Evolutionary conservation across 805 yeast genomes (phyloP), one percentile per base, ranked within the genome.

Genomic region (Scheffersomyces spartinae): DNA sequence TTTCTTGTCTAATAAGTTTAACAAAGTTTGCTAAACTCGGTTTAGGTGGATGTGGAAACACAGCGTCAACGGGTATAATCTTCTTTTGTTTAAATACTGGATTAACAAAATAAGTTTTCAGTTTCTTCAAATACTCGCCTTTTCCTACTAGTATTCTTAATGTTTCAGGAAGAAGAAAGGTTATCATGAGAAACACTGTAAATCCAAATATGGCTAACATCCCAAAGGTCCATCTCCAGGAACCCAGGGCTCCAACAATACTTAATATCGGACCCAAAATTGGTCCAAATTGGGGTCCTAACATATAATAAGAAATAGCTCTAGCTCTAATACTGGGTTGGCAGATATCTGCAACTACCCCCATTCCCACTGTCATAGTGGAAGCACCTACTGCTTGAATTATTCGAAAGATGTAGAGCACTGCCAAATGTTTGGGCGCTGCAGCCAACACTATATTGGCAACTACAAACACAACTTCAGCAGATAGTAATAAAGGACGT

Each of bases 41-140:
- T 33, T 52, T 62, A 4, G 69, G 65, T 0, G 74, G 72, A 23
- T 40, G 49, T 1, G 68, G 68, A 32, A 43, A 67, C 22, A 40
- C 35, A 21, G 39, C 31, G 40, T 29, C 34, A 6, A 39, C 42
- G 6, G 26, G 33, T 8, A 41, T 32, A 1, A 47, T 20, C 24
- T 32, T 47, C 15, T 27, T 29, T 29, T 57, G 63, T 6, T 19
- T 30, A 4, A 43, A 26, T 3, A 31, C 26, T 8, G 64, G 66
- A 18, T 27, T 42, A 2, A 55, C 45, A 13, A 54, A 20, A 39
- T 43, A 42, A 1, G 43, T 27, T 2, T 32, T 24, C 14, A 31
- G 11, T 4, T 26, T 24, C 5, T 34, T 7, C 20, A 45, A 33
- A 21, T 27, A 25, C 14, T 55, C 37, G 4, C 60, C 56, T 30